These are phyloP conservation scores for Nectriaceae sp. DNA, from an alignment of 2,329 filamentous ascomycete genomes.

Conservation along the genomic window DNA sequence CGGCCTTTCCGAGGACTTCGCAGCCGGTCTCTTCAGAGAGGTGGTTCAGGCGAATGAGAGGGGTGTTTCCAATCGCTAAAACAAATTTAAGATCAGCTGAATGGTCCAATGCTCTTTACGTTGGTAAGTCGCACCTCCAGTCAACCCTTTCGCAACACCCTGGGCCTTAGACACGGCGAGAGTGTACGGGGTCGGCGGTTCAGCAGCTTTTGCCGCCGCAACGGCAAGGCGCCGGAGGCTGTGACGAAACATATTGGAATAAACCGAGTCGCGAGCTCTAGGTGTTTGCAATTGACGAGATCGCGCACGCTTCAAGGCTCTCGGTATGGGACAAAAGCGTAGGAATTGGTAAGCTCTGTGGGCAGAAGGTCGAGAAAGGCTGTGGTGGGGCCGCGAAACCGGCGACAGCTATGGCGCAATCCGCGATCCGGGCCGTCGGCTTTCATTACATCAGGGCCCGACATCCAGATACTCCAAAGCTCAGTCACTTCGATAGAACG, in stretches of 20 bases:
- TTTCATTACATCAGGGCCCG: conserved; percentile 1
- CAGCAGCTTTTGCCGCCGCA: conserved; percentile 48
- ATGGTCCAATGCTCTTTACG: neutral
- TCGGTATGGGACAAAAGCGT: conserved; percentile 6
- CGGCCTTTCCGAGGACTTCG: conserved; percentile 92
- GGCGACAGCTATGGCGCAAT: conserved; percentile 31
- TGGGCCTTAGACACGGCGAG: conserved; percentile 78
- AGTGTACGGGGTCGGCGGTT: conserved; percentile 58
- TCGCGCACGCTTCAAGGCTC: conserved; percentile 4
- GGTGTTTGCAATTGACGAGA: conserved; percentile 16
- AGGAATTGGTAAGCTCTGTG: conserved; percentile 13
- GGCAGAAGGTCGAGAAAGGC: neutral
- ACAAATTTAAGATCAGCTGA: neutral
- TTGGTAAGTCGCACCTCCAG: conserved; percentile 63
- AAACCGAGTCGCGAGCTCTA: conserved; percentile 8
- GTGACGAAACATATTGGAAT: conserved; percentile 67
- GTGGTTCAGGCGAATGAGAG: conserved; percentile 84
- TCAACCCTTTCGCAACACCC: conserved; percentile 74
- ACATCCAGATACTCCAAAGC: no score
- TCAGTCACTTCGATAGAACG: no score
- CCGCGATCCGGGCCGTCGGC: conserved; percentile 26
- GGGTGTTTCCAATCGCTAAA: conserved; percentile 93
- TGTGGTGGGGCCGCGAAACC: conserved; percentile 29
- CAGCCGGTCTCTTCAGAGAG: conserved; percentile 91
- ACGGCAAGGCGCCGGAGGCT: conserved; percentile 67